Conservation (phyloP, 768 basidiomycete genomes). For the Hypholoma fasciculare region DNA sequence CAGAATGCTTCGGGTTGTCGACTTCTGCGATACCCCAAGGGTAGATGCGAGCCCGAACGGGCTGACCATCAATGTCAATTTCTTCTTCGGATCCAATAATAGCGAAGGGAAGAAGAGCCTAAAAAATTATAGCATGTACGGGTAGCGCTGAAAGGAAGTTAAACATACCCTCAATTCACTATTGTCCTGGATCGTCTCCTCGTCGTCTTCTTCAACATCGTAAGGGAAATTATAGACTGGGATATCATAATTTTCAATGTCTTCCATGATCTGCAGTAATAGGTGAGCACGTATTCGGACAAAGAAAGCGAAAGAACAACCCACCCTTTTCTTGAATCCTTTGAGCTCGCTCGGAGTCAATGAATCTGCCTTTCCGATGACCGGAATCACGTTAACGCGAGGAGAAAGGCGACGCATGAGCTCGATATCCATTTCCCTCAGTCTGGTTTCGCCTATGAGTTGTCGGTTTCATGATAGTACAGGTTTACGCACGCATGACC, state of each 20-base stretch:
- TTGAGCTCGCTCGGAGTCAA: conserved; percentile 90
- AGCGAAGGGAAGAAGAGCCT: conserved; percentile 94
- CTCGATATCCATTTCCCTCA: conserved; percentile 99
- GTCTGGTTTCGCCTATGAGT: conserved; percentile 35
- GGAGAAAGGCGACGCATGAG: conserved; percentile 98
- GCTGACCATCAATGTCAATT: conserved; percentile 89
- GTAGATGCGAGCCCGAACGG: conserved; percentile 91
- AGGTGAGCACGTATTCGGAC: not conserved
- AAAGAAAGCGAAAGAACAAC: not conserved
- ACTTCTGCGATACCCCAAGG: conserved; percentile 99
- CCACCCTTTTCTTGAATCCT: conserved; percentile 93
- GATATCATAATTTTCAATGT: conserved; percentile 97
- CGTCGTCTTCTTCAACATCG: conserved; percentile 98
- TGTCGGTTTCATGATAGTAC: not conserved
- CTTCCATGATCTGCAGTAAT: conserved; percentile 90
- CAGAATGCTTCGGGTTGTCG: conserved; percentile 99
- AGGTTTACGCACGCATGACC: conserved; percentile 79
- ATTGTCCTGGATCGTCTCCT: conserved; percentile 97
- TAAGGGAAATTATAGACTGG: conserved; percentile 99
- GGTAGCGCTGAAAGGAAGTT: not conserved
- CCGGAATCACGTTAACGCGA: conserved; percentile 98
- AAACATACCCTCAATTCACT: conserved; percentile 81
- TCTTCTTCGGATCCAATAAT: conserved; percentile 98
- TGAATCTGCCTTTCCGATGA: conserved; percentile 95
- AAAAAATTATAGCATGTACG: conserved; percentile 9